Conservation (phyloP, 2,329 filamentous ascomycete genomes). For the Didymellaceae sp. region DNA sequence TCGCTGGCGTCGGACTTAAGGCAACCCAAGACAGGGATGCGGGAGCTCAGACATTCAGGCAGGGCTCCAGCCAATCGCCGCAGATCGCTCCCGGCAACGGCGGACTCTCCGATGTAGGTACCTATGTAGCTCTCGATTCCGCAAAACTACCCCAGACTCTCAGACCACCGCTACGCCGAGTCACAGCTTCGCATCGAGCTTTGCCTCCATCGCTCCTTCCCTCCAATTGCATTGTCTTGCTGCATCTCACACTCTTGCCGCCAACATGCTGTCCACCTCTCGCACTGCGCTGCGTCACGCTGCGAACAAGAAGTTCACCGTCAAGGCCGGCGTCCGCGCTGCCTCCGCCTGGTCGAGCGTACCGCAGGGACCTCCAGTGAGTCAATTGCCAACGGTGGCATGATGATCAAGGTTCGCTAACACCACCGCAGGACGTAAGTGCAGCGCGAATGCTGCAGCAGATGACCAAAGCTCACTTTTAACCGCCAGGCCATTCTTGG, state of each 20-base stretch:
- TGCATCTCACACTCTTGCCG: conserved; percentile 17
- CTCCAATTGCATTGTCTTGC: conserved; percentile 5
- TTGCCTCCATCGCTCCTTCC: conserved; percentile 16
- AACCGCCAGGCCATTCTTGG: conserved; percentile 74
- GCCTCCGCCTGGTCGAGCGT: conserved; percentile 90
- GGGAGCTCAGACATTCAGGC: conserved; percentile 7
- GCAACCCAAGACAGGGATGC: conserved; percentile 20
- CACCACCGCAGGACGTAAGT: conserved; percentile 46
- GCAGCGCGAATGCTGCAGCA: not conserved
- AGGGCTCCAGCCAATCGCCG: conserved; percentile 27
- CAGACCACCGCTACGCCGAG: conserved; percentile 26
- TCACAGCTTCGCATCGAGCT: conserved; percentile 13
- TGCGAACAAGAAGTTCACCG: conserved; percentile 42
- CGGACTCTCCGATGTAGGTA: conserved; percentile 14
- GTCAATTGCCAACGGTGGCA: conserved; percentile 47
- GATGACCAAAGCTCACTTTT: conserved; percentile 27
- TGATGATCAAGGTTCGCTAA: conserved; percentile 27
- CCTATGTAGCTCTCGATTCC: conserved; percentile 23
- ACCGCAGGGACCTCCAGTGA: conserved; percentile 90
- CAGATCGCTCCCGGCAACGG: conserved; percentile 17
- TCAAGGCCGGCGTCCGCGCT: conserved; percentile 59
- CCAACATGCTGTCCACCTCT: conserved; percentile 47
- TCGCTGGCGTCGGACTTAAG: conserved; percentile 20
- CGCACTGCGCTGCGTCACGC: conserved; percentile 49
- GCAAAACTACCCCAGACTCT: conserved; percentile 32